Percentiles rank a stretch among this genome's conserved stretches.
Evolutionary conservation across 2,329 filamentous ascomycete genomes (phyloP).

Genomic region (Apiospora koreana): DNA sequence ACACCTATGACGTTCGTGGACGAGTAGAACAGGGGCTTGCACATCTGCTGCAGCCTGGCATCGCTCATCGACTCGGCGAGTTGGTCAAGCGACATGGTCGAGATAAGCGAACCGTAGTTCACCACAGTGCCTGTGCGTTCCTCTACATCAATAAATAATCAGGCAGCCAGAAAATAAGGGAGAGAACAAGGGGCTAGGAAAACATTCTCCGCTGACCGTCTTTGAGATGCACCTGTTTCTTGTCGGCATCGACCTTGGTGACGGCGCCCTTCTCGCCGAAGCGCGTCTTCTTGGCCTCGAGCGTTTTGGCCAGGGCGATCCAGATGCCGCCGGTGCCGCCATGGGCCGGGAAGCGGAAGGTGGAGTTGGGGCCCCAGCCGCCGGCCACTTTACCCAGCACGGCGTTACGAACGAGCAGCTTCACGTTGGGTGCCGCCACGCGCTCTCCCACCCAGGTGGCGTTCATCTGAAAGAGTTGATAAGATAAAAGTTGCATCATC

Average conservation of each 20-base stretch:
- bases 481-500: too few relatives aligned
- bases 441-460: conserved; percentile 97
- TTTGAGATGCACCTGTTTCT: conserved; percentile 77
- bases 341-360: conserved; percentile 94
- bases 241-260: conserved; percentile 80
- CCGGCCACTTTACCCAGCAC: conserved; percentile 94
- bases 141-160: not conserved
- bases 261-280: conserved; percentile 81
- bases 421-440: conserved; percentile 94
- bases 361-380: conserved; percentile 97
- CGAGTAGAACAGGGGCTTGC: conserved; percentile 94
- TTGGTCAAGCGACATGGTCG: conserved; percentile 92
- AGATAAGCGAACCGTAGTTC: conserved; percentile 88
- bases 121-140: conserved; percentile 71
- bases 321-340: conserved; percentile 98
- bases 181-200: too few relatives aligned
- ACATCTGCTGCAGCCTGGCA: conserved; percentile 76
- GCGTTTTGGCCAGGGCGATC: conserved; percentile 91
- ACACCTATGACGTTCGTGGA: conserved; percentile 97
- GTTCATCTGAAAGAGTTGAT: conserved; percentile 74
- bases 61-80: conserved; percentile 86
- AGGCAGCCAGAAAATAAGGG: not conserved
- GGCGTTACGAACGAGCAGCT: conserved; percentile 89
- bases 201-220: conserved; percentile 44
- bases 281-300: conserved; percentile 87